phyloP scores from a whole-genome alignment of 2,329 filamentous ascomycete species.

The Fusarium sacchari region DNA sequence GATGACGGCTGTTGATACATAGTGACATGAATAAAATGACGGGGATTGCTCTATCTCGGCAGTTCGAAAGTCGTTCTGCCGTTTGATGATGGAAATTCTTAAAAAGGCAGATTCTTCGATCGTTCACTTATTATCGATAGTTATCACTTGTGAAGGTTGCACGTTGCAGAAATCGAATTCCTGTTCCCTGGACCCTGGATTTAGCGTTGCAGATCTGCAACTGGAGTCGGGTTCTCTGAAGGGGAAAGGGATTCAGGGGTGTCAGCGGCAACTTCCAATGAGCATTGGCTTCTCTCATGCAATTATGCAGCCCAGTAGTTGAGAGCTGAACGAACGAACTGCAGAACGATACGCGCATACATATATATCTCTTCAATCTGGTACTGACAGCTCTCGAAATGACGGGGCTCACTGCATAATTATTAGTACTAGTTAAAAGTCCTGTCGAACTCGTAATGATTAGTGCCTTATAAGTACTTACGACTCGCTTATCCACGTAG shows the following conservation, averaged over 20 bases:
- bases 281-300: constrained; percentile 1
- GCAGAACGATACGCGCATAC: not conserved
- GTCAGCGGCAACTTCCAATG: constrained; percentile 9
- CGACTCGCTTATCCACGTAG: constrained; percentile 11
- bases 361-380: not conserved
- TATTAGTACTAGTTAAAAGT: not conserved
- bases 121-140: not conserved
- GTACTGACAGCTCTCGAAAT: not conserved
- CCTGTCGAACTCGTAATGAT: not conserved
- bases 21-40: not conserved
- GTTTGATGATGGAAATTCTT: not conserved
- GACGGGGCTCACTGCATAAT: not conserved
- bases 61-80: not conserved
- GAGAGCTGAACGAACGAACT: not conserved
- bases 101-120: not conserved
- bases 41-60: not conserved
- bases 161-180: not conserved
- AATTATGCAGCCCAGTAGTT: not conserved
- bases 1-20: not conserved
- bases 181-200: constrained; percentile 27
- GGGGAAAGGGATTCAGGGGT: constrained; percentile 28
- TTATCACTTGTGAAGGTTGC: not conserved
- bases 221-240: constrained; percentile 2
- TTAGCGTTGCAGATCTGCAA: constrained; percentile 34
- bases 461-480: no score